phyloP scores from a whole-genome alignment of 2,329 filamentous ascomycete species.

The Periconia sp. region DNA sequence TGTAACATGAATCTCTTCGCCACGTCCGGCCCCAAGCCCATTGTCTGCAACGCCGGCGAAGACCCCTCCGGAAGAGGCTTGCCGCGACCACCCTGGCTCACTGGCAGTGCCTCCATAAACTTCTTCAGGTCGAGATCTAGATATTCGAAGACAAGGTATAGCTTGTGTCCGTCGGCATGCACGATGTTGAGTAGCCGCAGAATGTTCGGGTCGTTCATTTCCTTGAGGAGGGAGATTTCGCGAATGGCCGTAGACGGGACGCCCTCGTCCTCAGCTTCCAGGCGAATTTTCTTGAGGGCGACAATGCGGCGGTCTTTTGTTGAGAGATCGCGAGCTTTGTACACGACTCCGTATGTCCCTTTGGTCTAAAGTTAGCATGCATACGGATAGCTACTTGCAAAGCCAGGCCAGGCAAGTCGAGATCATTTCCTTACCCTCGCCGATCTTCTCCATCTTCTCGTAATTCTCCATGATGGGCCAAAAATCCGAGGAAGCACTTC shows the following conservation, averaged over 20 bases:
- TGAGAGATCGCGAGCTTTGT: slow-evolving; percentile 87
- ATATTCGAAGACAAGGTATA: slow-evolving; percentile 92
- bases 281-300: slow-evolving; percentile 91
- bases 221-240: slow-evolving; percentile 91
- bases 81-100: slow-evolving; percentile 82
- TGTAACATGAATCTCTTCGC: slow-evolving; percentile 94
- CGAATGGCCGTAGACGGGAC: slow-evolving; percentile 92
- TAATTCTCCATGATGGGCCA: slow-evolving; percentile 81
- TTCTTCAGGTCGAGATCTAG: slow-evolving; percentile 92
- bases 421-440: slow-evolving; percentile 71
- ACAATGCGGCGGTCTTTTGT: slow-evolving; percentile 81
- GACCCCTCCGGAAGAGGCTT: slow-evolving; percentile 83
- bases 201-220: slow-evolving; percentile 92
- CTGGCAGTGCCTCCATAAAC: slow-evolving; percentile 90
- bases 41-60: slow-evolving; percentile 64
- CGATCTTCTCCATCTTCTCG: slow-evolving; percentile 95
- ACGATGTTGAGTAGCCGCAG: slow-evolving; percentile 90
- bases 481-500: too few species aligned
- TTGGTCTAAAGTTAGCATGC: slow-evolving; percentile 12
- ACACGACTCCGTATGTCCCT: slow-evolving; percentile 96
- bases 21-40: slow-evolving; percentile 79
- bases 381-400: not conserved
- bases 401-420: not conserved
- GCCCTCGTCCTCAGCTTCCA: slow-evolving; percentile 93
- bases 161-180: slow-evolving; percentile 91